Conservation (phyloP, 345 rosid species). For the Firmiana major region DNA sequence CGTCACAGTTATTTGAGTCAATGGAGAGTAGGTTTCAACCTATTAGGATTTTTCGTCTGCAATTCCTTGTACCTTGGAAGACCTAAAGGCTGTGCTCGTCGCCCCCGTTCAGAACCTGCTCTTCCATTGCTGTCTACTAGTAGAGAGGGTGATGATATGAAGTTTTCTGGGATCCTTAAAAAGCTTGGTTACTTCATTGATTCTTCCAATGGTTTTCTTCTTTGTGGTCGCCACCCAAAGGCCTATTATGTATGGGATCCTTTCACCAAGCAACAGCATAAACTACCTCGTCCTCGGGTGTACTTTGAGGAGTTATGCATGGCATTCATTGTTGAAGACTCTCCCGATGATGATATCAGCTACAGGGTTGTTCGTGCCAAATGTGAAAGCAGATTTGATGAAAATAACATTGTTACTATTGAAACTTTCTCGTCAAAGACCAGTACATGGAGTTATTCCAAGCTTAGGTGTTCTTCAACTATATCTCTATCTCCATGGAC, state of each 20-base stretch:
- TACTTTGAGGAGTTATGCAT: conserved; percentile 50
- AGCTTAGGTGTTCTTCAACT: conserved; percentile 38
- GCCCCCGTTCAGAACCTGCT: conserved; percentile 50
- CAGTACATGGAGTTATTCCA: conserved; percentile 50
- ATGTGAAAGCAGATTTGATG: conserved; percentile 35
- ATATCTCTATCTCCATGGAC: conserved; percentile 51
- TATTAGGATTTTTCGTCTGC: conserved; percentile 55
- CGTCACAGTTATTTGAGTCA: conserved; percentile 35
- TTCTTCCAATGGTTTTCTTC: conserved; percentile 54
- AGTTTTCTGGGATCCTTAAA: conserved; percentile 40
- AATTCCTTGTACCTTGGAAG: conserved; percentile 49
- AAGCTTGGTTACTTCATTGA: conserved; percentile 62
- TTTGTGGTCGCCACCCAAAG: conserved; percentile 70
- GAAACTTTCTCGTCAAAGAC: conserved; percentile 55
- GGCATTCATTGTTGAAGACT: conserved; percentile 53
- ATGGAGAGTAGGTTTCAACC: conserved; percentile 43
- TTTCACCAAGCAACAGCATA: conserved; percentile 22
- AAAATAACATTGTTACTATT: conserved; percentile 30
- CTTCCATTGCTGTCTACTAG: conserved; percentile 51
- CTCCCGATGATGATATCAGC: conserved; percentile 30
- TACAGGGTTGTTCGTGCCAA: conserved; percentile 58
- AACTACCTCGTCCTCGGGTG: conserved; percentile 54
- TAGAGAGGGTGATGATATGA: conserved; percentile 52
- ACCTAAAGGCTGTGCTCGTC: conserved; percentile 29
- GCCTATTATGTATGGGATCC: conserved; percentile 59